A percentile compares a stretch with the other conserved stretches of the same genome.
phyloP scores from a whole-genome alignment of 2,329 filamentous ascomycete genomes.

The Lasiodiplodia citricola region DNA sequence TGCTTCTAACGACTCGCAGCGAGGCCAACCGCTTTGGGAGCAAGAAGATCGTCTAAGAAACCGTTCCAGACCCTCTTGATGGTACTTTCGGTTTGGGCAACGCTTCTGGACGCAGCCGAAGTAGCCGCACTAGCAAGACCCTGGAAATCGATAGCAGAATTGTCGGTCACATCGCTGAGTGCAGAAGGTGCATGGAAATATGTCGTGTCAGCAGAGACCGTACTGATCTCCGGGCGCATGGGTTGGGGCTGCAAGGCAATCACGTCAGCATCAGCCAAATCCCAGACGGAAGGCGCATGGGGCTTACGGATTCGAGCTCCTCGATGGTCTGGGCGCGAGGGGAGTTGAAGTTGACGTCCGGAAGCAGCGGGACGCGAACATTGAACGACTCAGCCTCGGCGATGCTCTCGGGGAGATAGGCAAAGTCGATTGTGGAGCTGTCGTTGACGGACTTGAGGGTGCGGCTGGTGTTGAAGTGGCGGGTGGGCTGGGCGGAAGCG shows the following conservation, averaged over 20 bases:
- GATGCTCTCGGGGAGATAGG: conserved; percentile 61
- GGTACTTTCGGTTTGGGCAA: conserved; percentile 48
- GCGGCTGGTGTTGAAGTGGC: conserved; percentile 68
- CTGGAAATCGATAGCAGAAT: conserved; percentile 52
- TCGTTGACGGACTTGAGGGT: conserved; percentile 62
- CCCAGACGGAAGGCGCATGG: too few species aligned
- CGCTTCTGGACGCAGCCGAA: conserved; percentile 41
- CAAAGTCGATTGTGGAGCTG: conserved; percentile 67
- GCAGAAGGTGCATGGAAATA: conserved; percentile 57
- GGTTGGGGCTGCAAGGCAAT: conserved; percentile 36
- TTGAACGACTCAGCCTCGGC: conserved; percentile 53
- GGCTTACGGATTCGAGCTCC: conserved; percentile 2
- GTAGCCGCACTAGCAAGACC: conserved; percentile 58
- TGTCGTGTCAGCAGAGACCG: conserved; percentile 55
- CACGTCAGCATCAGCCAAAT: conserved; percentile 22
- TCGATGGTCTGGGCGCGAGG: conserved; percentile 13
- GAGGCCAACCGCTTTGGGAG: conserved; percentile 35
- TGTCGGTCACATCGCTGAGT: conserved; percentile 59
- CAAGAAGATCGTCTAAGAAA: conserved; percentile 57
- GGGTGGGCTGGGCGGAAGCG: conserved; percentile 42
- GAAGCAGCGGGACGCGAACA: conserved; percentile 58
- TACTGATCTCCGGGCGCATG: conserved; percentile 64
- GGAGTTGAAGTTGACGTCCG: conserved; percentile 28
- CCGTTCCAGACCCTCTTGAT: conserved; percentile 54
- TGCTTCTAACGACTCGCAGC: conserved; percentile 6